A percentile compares a stretch with the other conserved stretches of the same genome.
These are phyloP conservation scores for Plasmodium gonderi DNA, from an alignment of 169 alveolate species.

Conservation along the genomic window DNA sequence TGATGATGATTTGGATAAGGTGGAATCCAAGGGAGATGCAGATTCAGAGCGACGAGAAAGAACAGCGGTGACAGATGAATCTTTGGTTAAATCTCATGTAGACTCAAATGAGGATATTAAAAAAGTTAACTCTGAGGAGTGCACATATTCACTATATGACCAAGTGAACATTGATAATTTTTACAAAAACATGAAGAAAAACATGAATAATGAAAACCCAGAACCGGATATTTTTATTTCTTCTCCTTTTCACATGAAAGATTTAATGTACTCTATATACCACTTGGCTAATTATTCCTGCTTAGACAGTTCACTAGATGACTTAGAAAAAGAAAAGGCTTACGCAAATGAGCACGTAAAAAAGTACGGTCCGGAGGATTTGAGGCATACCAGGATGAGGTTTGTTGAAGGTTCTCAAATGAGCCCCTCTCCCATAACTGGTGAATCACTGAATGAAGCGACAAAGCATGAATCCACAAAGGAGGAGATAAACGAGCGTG, in stretches of 20 bases:
- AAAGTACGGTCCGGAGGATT: slow-evolving; percentile 11
- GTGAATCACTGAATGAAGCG: no score
- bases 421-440: neutral
- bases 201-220: neutral
- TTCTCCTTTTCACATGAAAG: neutral
- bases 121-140: neutral
- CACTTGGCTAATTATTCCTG: slow-evolving; percentile 52
- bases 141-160: neutral
- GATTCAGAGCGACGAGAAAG: no score
- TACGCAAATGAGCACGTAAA: neutral
- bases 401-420: neutral
- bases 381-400: slow-evolving; percentile 5
- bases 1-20: no score
- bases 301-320: slow-evolving; percentile 13
- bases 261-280: slow-evolving; percentile 30
- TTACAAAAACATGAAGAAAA: slow-evolving; percentile 7
- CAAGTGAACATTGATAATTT: slow-evolving; percentile 9
- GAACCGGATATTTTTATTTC: neutral
- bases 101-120: neutral
- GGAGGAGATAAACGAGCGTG: neutral
- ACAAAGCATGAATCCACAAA: no score
- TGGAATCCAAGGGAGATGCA: no score
- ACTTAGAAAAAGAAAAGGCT: neutral
- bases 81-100: no score
- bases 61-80: no score